Evolutionary conservation across 2,329 filamentous ascomycete genomes (phyloP), one percentile per base, ranked within the genome.

Genomic region (Berkeleyomyces rouxiae): DNA sequence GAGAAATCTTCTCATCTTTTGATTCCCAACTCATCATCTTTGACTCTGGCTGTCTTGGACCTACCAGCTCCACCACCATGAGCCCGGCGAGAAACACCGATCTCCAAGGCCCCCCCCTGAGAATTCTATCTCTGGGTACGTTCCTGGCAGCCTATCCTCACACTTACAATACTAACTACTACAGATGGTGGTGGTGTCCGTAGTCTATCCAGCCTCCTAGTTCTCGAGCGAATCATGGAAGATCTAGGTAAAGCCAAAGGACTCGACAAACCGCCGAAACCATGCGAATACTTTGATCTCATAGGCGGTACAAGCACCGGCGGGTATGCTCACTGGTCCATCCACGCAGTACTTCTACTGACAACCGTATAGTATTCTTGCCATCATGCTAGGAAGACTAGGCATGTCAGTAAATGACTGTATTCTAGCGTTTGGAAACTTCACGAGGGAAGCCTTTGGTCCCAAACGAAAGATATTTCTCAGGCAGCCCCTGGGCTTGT

Each of bases 241-340:
- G 62, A 65, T 16, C 58, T 70, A 1, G 57, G 64, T 42, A 40
- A 65, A 2, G 47, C 49, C 37, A 60, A 63, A 10, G 62, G 66
- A 7, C 66, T 68, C 3, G 39, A 62, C 16, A 42, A 67, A 36
- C 37, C 66, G 4, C 69, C 68, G 2, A 66, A 46, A 46, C 70
- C 69, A 37, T 68, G 68, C 58, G 68, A 71, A 31, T 62, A 66
- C 37, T 71, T 70, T 59, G 67, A 71, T 31, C 61, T 71, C 13
- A 69, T 71, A 47, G 70, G 69, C 42, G 70, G 69, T n/a, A 71
- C 69, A 33, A 70, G 69, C 61, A 71, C 70, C 1, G 68, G 70
- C 47, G 68, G 69, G 68, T 69, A 61, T 23, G 63, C 39, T n/a
- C 11, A 43, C 11, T 3, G 36, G 31, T 23, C n/a, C n/a, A n/a